Conservation (phyloP, 208 protist species). For the Wallacemonas sp. region DNA sequence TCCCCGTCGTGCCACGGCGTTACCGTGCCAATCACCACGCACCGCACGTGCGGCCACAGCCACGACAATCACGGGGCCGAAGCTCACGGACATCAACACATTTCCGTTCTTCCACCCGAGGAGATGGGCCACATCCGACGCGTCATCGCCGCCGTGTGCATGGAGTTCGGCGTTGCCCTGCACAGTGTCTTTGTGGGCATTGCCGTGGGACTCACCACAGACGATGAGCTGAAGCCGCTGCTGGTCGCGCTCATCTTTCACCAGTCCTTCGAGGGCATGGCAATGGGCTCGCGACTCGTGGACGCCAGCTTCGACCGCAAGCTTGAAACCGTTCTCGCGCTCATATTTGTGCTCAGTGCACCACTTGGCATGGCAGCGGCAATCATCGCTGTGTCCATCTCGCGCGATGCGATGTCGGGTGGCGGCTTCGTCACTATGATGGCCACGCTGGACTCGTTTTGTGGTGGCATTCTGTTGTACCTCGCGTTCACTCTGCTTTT, state of each 20-base stretch:
- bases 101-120: constrained; percentile 1
- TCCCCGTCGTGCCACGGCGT: neutral
- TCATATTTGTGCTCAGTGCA: constrained; percentile 49
- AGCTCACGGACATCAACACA: constrained; percentile 35
- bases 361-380: constrained; percentile 34
- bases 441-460: constrained; percentile 51
- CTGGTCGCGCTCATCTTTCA: constrained; percentile 64
- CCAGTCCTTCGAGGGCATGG: constrained; percentile 74
- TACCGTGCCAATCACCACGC: neutral
- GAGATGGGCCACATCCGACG: constrained; percentile 21
- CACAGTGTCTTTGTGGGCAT: constrained; percentile 78
- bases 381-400: constrained; percentile 23
- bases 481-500: constrained; percentile 65
- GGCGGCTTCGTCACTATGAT: constrained; percentile 28
- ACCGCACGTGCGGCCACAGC: neutral
- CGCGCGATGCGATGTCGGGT: constrained; percentile 31
- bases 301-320: constrained; percentile 40
- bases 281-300: constrained; percentile 56
- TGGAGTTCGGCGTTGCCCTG: constrained; percentile 64
- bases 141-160: constrained; percentile 47
- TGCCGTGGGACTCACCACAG: constrained; percentile 42
- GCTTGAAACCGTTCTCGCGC: constrained; percentile 34
- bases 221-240: constrained; percentile 44
- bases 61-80: constrained; percentile 11
- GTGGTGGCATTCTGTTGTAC: constrained; percentile 72